phyloP scores from a whole-genome alignment of 306 rosid genomes.

The Vigna angularis region DNA sequence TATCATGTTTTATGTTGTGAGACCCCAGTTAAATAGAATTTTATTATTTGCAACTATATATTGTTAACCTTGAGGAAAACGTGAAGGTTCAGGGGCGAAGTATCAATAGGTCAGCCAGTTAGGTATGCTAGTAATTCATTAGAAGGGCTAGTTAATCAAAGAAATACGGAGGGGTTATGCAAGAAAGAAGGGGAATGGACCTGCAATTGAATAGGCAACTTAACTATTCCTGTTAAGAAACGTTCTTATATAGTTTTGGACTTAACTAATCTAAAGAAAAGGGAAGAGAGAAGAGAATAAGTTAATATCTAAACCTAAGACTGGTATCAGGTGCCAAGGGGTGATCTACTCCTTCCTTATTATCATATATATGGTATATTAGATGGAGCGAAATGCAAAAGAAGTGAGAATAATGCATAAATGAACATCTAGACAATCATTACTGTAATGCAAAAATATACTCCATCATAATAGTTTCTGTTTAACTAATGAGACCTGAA shows the following conservation, averaged over 20 bases:
- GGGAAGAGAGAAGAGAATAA: not conserved
- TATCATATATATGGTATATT: slow-evolving; percentile 6
- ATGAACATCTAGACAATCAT: slow-evolving; percentile 7
- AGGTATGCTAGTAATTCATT: too few species aligned
- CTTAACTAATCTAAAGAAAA: not conserved
- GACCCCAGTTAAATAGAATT: not conserved
- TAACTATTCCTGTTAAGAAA: slow-evolving; percentile 3
- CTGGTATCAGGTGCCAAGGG: not conserved
- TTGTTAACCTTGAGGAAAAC: too few species aligned
- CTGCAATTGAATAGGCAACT: not conserved
- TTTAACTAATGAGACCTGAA: slow-evolving; percentile 2
- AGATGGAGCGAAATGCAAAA: slow-evolving; percentile 10
- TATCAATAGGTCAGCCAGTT: not conserved
- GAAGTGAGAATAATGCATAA: slow-evolving; percentile 23
- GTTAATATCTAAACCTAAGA: not conserved
- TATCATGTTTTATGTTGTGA: too few species aligned
- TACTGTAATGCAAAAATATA: not conserved
- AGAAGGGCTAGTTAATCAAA: not conserved
- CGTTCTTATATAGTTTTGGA: not conserved
- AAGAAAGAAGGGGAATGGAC: too few species aligned
- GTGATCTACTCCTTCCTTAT: not conserved
- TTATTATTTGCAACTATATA: too few species aligned
- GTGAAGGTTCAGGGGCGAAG: too few species aligned
- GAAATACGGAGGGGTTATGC: not conserved
- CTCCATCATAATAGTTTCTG: not conserved